Evolutionary conservation across 345 rosid species (phyloP).

Genomic region (Adansonia digitata): DNA sequence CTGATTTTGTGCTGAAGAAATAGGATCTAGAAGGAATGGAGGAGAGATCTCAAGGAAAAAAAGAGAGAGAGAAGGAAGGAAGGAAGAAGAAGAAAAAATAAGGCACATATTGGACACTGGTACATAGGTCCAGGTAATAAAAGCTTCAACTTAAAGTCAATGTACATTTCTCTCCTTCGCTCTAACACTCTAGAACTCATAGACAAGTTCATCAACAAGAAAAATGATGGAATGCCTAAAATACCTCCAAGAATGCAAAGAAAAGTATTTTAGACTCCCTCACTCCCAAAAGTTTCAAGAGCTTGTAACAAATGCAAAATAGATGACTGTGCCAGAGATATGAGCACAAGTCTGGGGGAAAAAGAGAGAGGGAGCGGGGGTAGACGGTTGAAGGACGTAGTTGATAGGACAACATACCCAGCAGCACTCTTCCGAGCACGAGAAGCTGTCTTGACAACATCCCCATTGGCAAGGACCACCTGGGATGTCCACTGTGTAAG

Average conservation of each 20-base stretch:
- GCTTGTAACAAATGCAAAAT: neutral
- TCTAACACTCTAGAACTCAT: neutral
- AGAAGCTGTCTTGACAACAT: slow-evolving; percentile 92
- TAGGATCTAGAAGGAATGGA: neutral
- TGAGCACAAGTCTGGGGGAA: neutral
- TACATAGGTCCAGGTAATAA: neutral
- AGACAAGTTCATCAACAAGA: neutral
- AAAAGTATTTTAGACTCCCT: neutral
- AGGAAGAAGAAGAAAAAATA: neutral
- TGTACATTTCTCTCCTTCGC: neutral
- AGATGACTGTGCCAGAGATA: neutral
- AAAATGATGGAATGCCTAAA: neutral
- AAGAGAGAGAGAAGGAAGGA: neutral
- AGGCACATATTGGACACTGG: neutral
- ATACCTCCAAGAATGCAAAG: neutral
- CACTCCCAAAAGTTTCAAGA: neutral
- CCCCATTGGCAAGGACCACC: slow-evolving; percentile 91
- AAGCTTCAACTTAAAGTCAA: neutral
- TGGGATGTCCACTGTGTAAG: slow-evolving; percentile 33
- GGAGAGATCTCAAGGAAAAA: neutral
- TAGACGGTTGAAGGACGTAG: slow-evolving; percentile 10
- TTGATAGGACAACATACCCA: slow-evolving; percentile 49
- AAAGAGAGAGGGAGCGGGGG: neutral
- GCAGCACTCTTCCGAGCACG: slow-evolving; percentile 98
- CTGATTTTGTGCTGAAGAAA: neutral